Conservation (phyloP, 1,284 basidiomycete species). For the Kalmanozyma brasiliensis region DNA sequence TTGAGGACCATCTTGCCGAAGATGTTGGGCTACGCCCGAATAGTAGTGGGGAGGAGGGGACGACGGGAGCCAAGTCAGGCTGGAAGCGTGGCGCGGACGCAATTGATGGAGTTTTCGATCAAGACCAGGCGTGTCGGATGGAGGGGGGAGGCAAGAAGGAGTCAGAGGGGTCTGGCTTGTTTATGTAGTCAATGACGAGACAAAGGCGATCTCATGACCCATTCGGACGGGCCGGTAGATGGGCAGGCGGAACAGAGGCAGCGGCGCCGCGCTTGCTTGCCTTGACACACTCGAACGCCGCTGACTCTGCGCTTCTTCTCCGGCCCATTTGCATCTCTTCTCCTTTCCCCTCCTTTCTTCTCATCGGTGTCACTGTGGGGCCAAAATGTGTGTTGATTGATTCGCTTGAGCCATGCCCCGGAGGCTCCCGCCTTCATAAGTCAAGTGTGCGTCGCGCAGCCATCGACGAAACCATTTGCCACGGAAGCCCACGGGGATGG, state of each 20-base stretch:
- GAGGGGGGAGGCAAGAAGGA: background rate
- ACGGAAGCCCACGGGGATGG: too few species aligned
- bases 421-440: too few species aligned
- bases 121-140: constrained; percentile 1
- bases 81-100: background rate
- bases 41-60: background rate
- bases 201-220: background rate
- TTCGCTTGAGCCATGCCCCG: too few species aligned
- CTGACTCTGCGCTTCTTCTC: background rate
- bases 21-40: background rate
- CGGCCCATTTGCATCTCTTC: too few species aligned
- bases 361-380: too few species aligned
- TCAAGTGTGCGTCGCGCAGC: too few species aligned
- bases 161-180: background rate
- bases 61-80: background rate
- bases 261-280: too few species aligned
- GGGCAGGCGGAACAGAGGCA: background rate
- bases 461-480: too few species aligned
- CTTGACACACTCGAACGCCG: too few species aligned
- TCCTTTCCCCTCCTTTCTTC: too few species aligned
- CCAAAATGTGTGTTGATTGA: too few species aligned
- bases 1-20: constrained; percentile 53
- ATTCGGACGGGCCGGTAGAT: constrained; percentile 18
- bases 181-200: constrained; percentile 16
- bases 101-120: background rate